A percentile compares a stretch with the other conserved stretches of the same genome.
Evolutionary conservation across 176 grass and related monocot genomes (phyloP).

Genomic region (Chloris gayana): DNA sequence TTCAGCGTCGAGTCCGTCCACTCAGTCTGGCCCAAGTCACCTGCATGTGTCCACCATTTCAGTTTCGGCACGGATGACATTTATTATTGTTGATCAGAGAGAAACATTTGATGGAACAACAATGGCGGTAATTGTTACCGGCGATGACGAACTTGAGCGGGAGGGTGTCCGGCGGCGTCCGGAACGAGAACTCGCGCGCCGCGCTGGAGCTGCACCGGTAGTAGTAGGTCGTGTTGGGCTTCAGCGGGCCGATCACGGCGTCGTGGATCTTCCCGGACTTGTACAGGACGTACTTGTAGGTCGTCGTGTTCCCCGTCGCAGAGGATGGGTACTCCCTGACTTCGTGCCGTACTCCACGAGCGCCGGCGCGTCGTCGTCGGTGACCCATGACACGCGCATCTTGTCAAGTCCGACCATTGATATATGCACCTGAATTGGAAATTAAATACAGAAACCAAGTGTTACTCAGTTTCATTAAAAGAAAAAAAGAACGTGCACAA

Average conservation of each 20-base stretch:
- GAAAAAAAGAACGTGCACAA: too few relatives aligned
- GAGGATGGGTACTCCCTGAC: conserved; percentile 55
- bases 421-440: conserved; percentile 63
- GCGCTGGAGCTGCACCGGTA: conserved; percentile 61
- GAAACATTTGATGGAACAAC: too few relatives aligned
- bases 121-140: conserved; percentile 25
- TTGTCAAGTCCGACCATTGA: conserved; percentile 60
- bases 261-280: conserved; percentile 78
- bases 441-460: too few relatives aligned
- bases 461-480: not conserved
- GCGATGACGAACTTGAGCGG: conserved; percentile 62
- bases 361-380: conserved; percentile 50
- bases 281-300: conserved; percentile 71
- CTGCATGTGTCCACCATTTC: conserved; percentile 18
- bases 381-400: conserved; percentile 82
- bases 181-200: conserved; percentile 64
- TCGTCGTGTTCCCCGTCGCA: conserved; percentile 47
- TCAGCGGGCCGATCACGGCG: conserved; percentile 65
- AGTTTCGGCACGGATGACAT: not conserved
- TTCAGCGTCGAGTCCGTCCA: conserved; percentile 66
- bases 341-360: conserved; percentile 61
- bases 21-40: conserved; percentile 62
- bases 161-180: conserved; percentile 62
- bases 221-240: conserved; percentile 65
- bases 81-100: too few relatives aligned